Evolutionary conservation across 768 basidiomycete species (phyloP).

Genomic region (Suillus occidentalis): DNA sequence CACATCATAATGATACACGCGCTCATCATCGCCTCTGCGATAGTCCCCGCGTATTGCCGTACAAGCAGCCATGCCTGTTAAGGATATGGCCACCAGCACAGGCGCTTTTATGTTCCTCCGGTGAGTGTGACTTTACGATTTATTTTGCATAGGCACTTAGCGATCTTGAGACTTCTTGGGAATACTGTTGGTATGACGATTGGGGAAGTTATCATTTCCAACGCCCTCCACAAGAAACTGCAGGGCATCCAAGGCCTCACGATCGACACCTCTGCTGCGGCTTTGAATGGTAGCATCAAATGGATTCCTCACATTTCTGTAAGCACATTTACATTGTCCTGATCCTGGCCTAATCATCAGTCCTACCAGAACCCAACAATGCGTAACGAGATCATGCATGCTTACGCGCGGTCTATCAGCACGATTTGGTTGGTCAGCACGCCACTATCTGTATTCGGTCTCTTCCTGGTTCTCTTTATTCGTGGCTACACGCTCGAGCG

Average conservation of each 20-base stretch:
- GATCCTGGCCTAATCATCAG: neutral
- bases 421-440: constrained; percentile 41
- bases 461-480: constrained; percentile 35
- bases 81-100: constrained; percentile 44
- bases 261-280: constrained; percentile 43
- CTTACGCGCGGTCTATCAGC: constrained; percentile 37
- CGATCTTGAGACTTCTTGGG: constrained; percentile 57
- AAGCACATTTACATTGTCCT: neutral
- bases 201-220: constrained; percentile 70
- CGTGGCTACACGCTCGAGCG: constrained; percentile 38
- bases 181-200: constrained; percentile 74
- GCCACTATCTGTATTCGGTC: constrained; percentile 30
- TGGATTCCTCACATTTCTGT: constrained; percentile 38
- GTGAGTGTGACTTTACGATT: constrained; percentile 12
- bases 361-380: constrained; percentile 28
- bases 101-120: constrained; percentile 36
- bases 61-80: constrained; percentile 47
- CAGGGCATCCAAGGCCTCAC: constrained; percentile 18
- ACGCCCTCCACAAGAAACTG: constrained; percentile 36
- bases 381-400: constrained; percentile 34
- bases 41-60: constrained; percentile 35
- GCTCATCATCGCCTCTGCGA: neutral
- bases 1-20: neutral
- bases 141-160: neutral
- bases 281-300: constrained; percentile 48